Base-by-base conservation (phyloP, 371 early-diverging fungal genomes). In the Circinella umbellata region DNA sequence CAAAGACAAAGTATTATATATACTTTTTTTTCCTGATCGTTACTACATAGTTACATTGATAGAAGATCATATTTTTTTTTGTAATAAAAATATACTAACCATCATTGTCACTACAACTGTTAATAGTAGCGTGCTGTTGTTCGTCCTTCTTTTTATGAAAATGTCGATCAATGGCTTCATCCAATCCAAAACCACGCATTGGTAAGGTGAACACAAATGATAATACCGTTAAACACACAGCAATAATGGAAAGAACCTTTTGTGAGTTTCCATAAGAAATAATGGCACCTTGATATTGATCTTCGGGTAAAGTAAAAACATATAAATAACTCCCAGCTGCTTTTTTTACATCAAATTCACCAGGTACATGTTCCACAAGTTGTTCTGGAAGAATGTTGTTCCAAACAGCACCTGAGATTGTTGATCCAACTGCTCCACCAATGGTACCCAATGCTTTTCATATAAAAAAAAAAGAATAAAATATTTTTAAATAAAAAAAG, bases 341-440 rank as follows among this genome's bases (percentile, higher is more conserved):
- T 10, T 65, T 37, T 4, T 46, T 37, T 34, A 18, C 18, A 55
- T 78, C 73, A 48, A 68, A 76, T 54, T 80, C 76, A 39, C 82
- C 82, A 67, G 79, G 82, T 57, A 79, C 75, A 54, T 79, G 67
- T 20, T 74, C 48, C 7, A 71, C 70, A 27, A 81, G 47, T 64
- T 79, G 54, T 34, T 42, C 49, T 17, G 82, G 82, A n/a, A 81
- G 69, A 69, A 81, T 66, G 1, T 53, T 63, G 20, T 81, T 81
- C 82, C 82, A 81, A 13, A 81, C 68, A 39, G 79, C 72, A 63
- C 77, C 82, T 9, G 82, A 73, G 61, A 81, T 76, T 14, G 82
- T 62, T 14, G 72, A 70, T 18, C 82, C 82, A 34, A 57, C 57
- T 7, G 34, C 35, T 57, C 57, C 54, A 77, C 62, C 69, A 46